Evolutionary conservation across 2,329 filamentous ascomycete genomes (phyloP).

Genomic region (Ophiocordyceps camponoti-floridani): DNA sequence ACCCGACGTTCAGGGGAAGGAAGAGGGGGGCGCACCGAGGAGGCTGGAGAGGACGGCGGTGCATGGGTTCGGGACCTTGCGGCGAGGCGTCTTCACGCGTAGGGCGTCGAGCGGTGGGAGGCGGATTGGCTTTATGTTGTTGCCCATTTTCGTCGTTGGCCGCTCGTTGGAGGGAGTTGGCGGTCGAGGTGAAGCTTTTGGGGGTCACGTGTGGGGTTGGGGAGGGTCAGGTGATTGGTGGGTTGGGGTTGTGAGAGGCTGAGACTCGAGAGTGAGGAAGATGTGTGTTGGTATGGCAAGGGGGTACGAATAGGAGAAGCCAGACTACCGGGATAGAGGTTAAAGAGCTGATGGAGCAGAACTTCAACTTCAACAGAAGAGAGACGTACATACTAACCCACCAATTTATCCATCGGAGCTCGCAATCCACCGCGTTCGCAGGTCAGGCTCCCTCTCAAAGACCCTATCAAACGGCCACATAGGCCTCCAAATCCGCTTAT

Average conservation of each 20-base stretch:
- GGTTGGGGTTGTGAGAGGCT: too few species aligned
- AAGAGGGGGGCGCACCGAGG: constrained; percentile 22
- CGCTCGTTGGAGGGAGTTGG: not conserved
- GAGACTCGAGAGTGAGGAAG: too few species aligned
- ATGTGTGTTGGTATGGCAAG: too few species aligned
- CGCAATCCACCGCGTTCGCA: constrained; percentile 7
- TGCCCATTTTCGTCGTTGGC: constrained; percentile 1
- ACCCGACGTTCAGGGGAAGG: not conserved
- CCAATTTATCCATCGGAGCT: not conserved
- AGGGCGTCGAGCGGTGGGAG: constrained; percentile 37
- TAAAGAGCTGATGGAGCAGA: too few species aligned
- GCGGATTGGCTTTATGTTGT: constrained; percentile 31
- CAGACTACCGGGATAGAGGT: too few species aligned
- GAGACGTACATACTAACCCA: too few species aligned
- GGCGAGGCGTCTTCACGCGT: constrained; percentile 35
- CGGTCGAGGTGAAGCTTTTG: not conserved
- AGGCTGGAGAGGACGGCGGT: constrained; percentile 38
- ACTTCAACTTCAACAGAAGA: too few species aligned
- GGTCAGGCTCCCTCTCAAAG: constrained; percentile 5
- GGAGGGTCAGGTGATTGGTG: too few species aligned
- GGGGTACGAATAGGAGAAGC: too few species aligned
- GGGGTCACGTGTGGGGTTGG: too few species aligned
- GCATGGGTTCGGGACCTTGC: constrained; percentile 31
- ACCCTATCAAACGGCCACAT: constrained; percentile 18
- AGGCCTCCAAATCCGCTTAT: constrained; percentile 26